Conservation (phyloP, 2,329 filamentous ascomycete genomes). For the Furcasterigmium furcatum region DNA sequence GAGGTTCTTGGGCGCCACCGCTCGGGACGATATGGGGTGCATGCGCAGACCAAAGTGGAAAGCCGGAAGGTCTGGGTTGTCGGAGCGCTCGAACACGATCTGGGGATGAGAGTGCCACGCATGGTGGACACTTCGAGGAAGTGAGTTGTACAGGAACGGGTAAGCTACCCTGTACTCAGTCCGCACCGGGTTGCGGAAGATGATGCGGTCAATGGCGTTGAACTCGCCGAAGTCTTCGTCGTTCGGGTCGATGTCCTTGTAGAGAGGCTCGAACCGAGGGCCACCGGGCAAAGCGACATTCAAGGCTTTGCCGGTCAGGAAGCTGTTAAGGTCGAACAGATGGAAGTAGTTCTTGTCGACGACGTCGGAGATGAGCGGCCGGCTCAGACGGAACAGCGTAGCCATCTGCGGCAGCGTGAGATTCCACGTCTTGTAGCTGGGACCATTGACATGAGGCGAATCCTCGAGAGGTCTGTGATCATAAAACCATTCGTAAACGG, state of each 20-base stretch:
- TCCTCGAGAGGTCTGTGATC: conserved; percentile 89
- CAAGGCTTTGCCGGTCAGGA: conserved; percentile 92
- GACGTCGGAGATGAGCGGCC: conserved; percentile 85
- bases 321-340: conserved; percentile 92
- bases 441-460: conserved; percentile 90
- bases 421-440: conserved; percentile 97
- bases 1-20: conserved; percentile 92
- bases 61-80: conserved; percentile 85
- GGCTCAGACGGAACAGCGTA: conserved; percentile 85
- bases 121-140: conserved; percentile 89
- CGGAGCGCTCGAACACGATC: conserved; percentile 82
- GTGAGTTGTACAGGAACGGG: conserved; percentile 92
- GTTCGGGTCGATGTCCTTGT: conserved; percentile 98
- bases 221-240: conserved; percentile 99
- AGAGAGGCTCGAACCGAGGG: conserved; percentile 91
- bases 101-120: conserved; percentile 95
- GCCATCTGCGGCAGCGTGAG: conserved; percentile 93
- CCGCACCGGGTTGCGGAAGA: conserved; percentile 90
- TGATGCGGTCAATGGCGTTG: conserved; percentile 98
- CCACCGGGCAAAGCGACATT: conserved; percentile 98
- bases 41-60: conserved; percentile 99
- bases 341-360: conserved; percentile 98
- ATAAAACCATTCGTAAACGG: conserved; percentile 97
- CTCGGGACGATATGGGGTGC: conserved; percentile 94
- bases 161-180: conserved; percentile 95